Base-by-base conservation (phyloP, 768 basidiomycete genomes). In the Boletus insuetus region DNA sequence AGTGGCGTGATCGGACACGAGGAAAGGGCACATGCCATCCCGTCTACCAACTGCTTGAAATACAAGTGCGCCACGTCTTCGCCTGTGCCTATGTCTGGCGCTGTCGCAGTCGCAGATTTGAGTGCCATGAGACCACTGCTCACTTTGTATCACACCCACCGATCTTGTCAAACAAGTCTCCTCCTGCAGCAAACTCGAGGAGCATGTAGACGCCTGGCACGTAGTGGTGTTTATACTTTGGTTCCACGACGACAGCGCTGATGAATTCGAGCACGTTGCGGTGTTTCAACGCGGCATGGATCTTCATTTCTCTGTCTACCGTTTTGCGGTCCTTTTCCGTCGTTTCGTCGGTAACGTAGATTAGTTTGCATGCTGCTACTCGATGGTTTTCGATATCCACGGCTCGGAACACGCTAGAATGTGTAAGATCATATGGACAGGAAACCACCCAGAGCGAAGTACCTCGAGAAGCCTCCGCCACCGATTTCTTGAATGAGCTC, bases 151-250 rank as follows among this genome's bases (percentile, higher is more conserved):
- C 13, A 60, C 47, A 70, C 88, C 41, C 65, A 96, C 96, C 91
- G 49, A 99, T 99, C 77, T 98, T 99, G 72, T 99, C 97, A 69
- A 99, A 99, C 32, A 99, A 74, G 71, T 98, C 97, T 0, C 97
- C 97, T 20, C 94, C 95, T 1, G 85, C 85, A 0, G 96, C 97
- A 34, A 96, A 75, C 69, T 98, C 97, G 64, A 99, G 74, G 19
- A 98, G 74, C 81, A 99, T 92, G 67, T 98, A 99, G 20, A 94
- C 80, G 0, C 90, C 96, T 0, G 93, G 89, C 0, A 86, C 72
- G 65, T 86, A 94, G 37, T 75, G 61, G 47, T 76, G 67, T 35
- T 73, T 73, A 40, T 82, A 80, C 56, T 84, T 81, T 17, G 73
- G 67, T 59, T 94, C 92, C 0, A 94, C 86, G 3, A 91, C 74